Base-by-base conservation (phyloP, 768 basidiomycete species). In the Dendrothele bispora region DNA sequence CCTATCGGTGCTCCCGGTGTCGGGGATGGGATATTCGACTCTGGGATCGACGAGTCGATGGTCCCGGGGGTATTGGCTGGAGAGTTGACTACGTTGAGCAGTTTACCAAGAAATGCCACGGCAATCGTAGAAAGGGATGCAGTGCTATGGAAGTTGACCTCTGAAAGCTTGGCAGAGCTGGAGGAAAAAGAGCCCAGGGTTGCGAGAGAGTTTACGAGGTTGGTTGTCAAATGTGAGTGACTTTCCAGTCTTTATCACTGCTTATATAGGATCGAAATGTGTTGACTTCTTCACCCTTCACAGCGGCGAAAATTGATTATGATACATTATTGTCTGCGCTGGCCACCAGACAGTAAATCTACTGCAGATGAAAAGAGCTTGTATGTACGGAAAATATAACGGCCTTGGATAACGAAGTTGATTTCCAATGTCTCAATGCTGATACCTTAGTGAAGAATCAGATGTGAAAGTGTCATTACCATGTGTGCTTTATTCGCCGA, bases 41-140 rank as follows among this genome's bases (percentile, higher is more conserved):
- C 79, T 21, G 62, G 67, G 5, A 82, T 92, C 40, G 86, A 89
- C 58, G 93, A 95, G 68, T 90, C 88, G 2, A 95, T 95, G 93
- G 91, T 95, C 0, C 83, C 91, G 3, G 95, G 94, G 2, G 92
- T 93, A 0, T 70, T 98, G 2, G 91, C 95, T 10, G 95, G 95
- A 1, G 95, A 98, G 66, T 64, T 99, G 43, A 86, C 91, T 0
- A 89, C 88, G 29, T 69, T 99, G 11, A 84, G 93, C 7, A 83
- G 82, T 18, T 73, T 86, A 17, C 75, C 82, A 15, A 75, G 95
- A 39, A 98, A 97, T 61, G 88, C 94, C 21, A 90, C 86, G 4
- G 91, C 91, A 28, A 71, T 85, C 0, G 91, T 88, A 3, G 95
- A 98, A 64, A 74, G 82, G 4, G 75, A 83, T 7, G 84, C 82